phyloP scores from a whole-genome alignment of 495 filamentous ascomycete genomes.

The Neurospora sp. region DNA sequence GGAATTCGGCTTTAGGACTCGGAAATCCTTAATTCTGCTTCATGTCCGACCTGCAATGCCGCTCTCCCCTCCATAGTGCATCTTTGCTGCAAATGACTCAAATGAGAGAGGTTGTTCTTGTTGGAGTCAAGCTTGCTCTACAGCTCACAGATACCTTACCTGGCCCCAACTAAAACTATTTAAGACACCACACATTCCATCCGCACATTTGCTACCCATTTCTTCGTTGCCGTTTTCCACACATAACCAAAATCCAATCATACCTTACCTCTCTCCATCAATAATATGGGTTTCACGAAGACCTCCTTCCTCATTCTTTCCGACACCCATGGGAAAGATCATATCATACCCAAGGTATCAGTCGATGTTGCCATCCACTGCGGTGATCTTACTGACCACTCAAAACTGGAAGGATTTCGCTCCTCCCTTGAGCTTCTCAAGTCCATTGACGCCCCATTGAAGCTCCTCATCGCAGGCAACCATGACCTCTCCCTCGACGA shows the following conservation, averaged over 20 bases:
- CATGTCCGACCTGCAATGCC: not conserved
- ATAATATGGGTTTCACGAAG: not conserved
- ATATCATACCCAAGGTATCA: slow-evolving; percentile 5
- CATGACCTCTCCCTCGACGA: slow-evolving; percentile 66
- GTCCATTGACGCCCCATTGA: slow-evolving; percentile 51
- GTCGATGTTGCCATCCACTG: slow-evolving; percentile 60
- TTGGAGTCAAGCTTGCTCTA: not conserved
- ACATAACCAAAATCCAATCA: not conserved
- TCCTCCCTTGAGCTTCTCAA: slow-evolving; percentile 43
- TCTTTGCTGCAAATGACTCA: not conserved
- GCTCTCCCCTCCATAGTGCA: not conserved
- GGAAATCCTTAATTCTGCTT: not conserved
- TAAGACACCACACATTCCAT: not conserved
- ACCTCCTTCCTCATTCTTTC: slow-evolving; percentile 49
- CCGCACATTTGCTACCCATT: not conserved
- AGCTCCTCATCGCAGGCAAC: slow-evolving; percentile 74
- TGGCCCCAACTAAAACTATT: not conserved
- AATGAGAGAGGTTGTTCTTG: not conserved
- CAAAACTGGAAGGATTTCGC: slow-evolving; percentile 44
- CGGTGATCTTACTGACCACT: slow-evolving; percentile 61
- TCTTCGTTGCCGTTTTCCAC: not conserved
- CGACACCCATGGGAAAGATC: slow-evolving; percentile 45
- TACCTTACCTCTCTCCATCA: not conserved
- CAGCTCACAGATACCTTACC: not conserved
- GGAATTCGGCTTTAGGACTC: not conserved